phyloP scores from a whole-genome alignment of 192 early-diverging fungal genomes.

The Backusella mclennaniae region DNA sequence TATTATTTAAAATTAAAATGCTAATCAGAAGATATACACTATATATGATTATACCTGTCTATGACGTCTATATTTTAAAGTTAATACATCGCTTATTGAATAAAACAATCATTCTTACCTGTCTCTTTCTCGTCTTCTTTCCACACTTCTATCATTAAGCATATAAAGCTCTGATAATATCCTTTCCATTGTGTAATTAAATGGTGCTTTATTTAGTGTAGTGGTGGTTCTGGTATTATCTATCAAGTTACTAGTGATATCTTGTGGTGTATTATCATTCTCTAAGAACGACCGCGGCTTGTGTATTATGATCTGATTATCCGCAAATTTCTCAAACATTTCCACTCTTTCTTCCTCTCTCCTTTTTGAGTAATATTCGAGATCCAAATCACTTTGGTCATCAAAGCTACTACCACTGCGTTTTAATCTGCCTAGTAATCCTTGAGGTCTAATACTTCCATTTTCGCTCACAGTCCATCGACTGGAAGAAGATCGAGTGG shows the following conservation, averaged over 20 bases:
- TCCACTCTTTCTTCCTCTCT: neutral
- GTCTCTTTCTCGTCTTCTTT: neutral
- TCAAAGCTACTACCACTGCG: neutral
- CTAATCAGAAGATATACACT: neutral
- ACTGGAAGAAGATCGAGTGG: neutral
- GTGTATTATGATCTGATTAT: neutral
- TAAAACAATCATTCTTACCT: neutral
- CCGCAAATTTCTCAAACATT: constrained; percentile 2
- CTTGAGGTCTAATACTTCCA: neutral
- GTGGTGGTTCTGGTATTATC: neutral
- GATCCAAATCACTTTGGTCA: neutral
- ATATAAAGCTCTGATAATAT: neutral
- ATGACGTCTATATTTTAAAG: neutral
- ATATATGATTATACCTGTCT: neutral
- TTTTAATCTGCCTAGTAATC: neutral
- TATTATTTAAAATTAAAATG: neutral
- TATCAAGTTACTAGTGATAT: neutral
- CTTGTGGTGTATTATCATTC: neutral
- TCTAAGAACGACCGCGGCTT: neutral
- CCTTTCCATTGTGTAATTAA: neutral
- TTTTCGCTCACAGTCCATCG: neutral
- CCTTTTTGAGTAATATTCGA: constrained; percentile 1
- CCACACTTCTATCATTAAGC: neutral
- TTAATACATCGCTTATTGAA: neutral
- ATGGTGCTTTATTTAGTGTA: neutral